A percentile compares a stretch with the other conserved stretches of the same genome.
Evolutionary conservation across 1,139 yeast genomes (phyloP).

Genomic region (Lodderomyces parapsilosis): DNA sequence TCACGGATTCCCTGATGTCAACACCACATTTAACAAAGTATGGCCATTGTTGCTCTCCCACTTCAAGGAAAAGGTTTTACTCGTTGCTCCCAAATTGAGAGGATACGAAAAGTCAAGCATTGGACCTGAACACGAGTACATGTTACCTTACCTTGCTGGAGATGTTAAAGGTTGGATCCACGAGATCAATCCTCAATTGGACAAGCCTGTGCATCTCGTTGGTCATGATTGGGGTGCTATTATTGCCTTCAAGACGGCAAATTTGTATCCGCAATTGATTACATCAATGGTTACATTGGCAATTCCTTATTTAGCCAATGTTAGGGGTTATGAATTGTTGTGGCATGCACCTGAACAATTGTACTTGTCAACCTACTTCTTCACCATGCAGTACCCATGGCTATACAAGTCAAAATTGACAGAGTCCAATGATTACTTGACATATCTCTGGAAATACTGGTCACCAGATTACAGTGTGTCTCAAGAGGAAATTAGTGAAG

Average conservation of each 20-base stretch:
- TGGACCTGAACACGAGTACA: conserved; percentile 27
- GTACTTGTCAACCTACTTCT: conserved; percentile 36
- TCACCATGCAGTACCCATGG: conserved; percentile 37
- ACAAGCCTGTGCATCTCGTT: conserved; percentile 37
- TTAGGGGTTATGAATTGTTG: conserved; percentile 27
- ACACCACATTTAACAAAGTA: conserved; percentile 28
- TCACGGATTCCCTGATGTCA: conserved; percentile 47
- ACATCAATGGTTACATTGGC: conserved; percentile 39
- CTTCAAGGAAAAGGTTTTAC: conserved; percentile 20
- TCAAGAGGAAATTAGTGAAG: conserved; percentile 26
- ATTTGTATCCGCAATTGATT: conserved; percentile 34
- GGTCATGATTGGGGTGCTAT: conserved; percentile 54
- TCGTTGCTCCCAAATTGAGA: conserved; percentile 40
- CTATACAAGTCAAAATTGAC: conserved; percentile 26
- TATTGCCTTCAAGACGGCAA: conserved; percentile 35
- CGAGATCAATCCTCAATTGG: conserved; percentile 16
- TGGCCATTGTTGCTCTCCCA: conserved; percentile 20
- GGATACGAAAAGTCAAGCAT: conserved; percentile 42
- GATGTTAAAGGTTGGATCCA: conserved; percentile 38
- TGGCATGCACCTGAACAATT: conserved; percentile 36
- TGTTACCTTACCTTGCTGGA: conserved; percentile 29
- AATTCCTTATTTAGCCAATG: conserved; percentile 36
- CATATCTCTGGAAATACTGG: conserved; percentile 40
- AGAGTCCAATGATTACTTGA: conserved; percentile 28
- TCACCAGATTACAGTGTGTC: conserved; percentile 39